Evolutionary conservation across 2,329 filamentous ascomycete genomes (phyloP), one percentile per base, ranked within the genome.

Genomic region (Fusarium irregulare): DNA sequence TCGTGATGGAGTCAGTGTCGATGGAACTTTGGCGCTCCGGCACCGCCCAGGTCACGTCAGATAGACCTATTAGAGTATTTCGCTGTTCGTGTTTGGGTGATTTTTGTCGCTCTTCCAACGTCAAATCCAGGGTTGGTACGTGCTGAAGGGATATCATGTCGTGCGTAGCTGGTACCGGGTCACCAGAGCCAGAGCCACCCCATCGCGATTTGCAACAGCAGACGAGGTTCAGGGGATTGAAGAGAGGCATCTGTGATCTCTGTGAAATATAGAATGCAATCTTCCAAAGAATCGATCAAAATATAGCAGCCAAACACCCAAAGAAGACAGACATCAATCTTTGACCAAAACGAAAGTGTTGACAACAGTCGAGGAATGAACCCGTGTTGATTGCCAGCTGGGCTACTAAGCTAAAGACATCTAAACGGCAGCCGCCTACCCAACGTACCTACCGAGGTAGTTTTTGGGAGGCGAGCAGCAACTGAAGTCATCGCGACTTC

Each of bases 191-290:
- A 27, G 40, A 49, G 25, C 44, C 11, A 21, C 44, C 48, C 25
- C 63, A 67, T 46, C 49, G 66, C 34, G 60, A 56, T 41, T 70
- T 64, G 56, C 72, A 76, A 48, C 77, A 78, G 55, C 73, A 77
- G 14, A 75, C 34, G 7, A 71, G 63, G 46, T 59, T 47, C 68
- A 76, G 74, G 12, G 21, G 45, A n/a, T 41, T 46, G 23, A 44
- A 37, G 9, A 41, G 20, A n/a, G 42, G 34, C 42, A 54, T 53
- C 5, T 34, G 16, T 34, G 21, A 51, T 37, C 25, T 14, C 14
- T 7, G 14, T 18, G n/a, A 34, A 48, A 16, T 20, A 47, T 68
- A 50, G 28, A n/a, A 34, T 30, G 27, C 40, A n/a, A 37, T 66
- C 60, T 58, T 66, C 56, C 71, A 74, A 41, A 71, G 64, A 73